Evolutionary conservation across 192 early-diverging fungal species (phyloP), one percentile per base, ranked within the genome.

Genomic region (Allomyces macrogynus): DNA sequence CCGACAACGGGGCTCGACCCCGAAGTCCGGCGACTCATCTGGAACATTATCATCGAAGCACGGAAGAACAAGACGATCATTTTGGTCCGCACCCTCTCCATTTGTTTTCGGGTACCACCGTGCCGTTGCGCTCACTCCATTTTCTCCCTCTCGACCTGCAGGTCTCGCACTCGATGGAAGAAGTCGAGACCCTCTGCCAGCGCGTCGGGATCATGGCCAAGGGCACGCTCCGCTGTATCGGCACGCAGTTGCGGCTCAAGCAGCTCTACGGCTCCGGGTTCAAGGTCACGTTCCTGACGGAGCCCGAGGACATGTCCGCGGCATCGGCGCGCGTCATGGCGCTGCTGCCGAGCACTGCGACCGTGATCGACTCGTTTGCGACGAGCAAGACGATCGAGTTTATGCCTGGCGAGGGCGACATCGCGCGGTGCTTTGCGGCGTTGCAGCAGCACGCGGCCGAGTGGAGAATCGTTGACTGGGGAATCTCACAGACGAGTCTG

Each of bases 1-100:
- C 86, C 87, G 12, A 89, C 87, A 61, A 89, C 88, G 10, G 86
- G 87, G 12, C 69, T 89, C 8, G 86, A 89, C 68, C 84, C 84
- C 10, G 84, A 85, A 42, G 87, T 89, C 16, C 70, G 86, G 23
- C 78, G 85, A 10, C 71, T 86, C 16, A 86, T 88, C 65, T 89
- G 87, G 87, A 75, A 78, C 61, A 88, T 84, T 63, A 71, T 89
- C 62, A 72, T 71, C 27, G 70, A 82, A 22, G 77, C 82, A 2
- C 76, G 78, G 60, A 67, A 71, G 43, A 77, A 73, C 23, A 77
- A 78, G 60, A 89, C 86, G 22, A 83, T 89, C 63, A 67, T 89
- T 40, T 40, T 40, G 32, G 32, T 40, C 32, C 3, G 32, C 0
- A 7, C 32, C 3, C 32, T 40, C 32, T 40, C 32, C 32, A 27